Evolutionary conservation across 2,329 filamentous ascomycete genomes (phyloP), one percentile per base, ranked within the genome.

Genomic region (Pseudogymnoascus sp.): DNA sequence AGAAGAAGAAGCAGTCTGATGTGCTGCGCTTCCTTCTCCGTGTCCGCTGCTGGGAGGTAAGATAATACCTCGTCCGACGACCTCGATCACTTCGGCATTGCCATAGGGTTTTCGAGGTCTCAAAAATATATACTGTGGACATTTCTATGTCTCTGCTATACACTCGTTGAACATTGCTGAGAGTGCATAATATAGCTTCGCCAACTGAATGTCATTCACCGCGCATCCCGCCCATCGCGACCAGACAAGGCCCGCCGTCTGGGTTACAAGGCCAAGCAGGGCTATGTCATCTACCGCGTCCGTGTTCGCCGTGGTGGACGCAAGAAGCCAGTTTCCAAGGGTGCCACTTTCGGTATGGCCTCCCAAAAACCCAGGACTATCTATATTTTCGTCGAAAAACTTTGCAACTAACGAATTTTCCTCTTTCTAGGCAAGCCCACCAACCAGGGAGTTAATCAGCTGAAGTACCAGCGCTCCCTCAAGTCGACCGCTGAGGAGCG

Each of bases 1-100:
- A 97, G 82, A 97, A 99, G 92, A 97, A 96, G 91, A 99, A 99
- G 92, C 94, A 99, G 89, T 96, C 91, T 81, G 94, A 99, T 87
- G 90, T 99, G 78, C 91, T 97, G 85, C 92, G 92, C 85, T 99
- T 99, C 88, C 89, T 99, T 84, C 91, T 97, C 82, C 93, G 92
- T 81, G 92, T 96, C 79, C 92, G 94, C 84, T 99, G 94, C 92
- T 99, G 94, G 94, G 94, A 99, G 91, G 93, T 93, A 85, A 83
- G 86, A 85, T 84, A 76, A 59, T 72, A 71, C 72, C 69, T 73
- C 72, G 70, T 72, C 69, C 71, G 70, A 71, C 68, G 67, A 69
- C 62, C 50, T 69, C 67, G 66, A 73, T 70, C 70, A 69, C 67
- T 72, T 70, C 67, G 68, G 72, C 69, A 69, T 62, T 40, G 25